Percentiles rank a stretch among this genome's conserved stretches.
Evolutionary conservation across 73 alveolate genomes (phyloP).

Genomic region (Tetrahymena thermophila): DNA sequence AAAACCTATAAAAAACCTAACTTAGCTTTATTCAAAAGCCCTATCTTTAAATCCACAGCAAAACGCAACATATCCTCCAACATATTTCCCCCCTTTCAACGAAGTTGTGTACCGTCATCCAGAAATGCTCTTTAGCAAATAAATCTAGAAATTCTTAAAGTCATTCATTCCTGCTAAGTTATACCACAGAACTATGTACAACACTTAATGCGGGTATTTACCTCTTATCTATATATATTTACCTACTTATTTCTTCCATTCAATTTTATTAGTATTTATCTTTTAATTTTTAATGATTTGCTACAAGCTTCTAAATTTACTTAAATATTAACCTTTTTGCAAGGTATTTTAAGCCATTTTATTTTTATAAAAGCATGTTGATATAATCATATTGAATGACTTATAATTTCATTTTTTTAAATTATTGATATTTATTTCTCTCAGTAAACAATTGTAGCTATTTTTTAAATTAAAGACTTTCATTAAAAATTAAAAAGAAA

Average conservation of each 20-base stretch:
- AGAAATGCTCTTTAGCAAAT: neutral
- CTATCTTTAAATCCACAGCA: neutral
- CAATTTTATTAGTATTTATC: neutral
- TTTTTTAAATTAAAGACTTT: neutral
- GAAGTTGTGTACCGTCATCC: neutral
- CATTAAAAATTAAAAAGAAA: neutral
- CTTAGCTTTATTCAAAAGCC: neutral
- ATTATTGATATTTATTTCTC: neutral
- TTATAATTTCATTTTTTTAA: no score
- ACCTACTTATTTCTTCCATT: neutral
- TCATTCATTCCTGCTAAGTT: neutral
- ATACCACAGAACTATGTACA: neutral
- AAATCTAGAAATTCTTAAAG: neutral
- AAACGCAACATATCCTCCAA: neutral
- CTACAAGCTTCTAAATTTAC: neutral
- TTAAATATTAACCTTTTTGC: neutral
- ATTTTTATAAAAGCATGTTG: no score
- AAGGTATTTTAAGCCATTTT: neutral
- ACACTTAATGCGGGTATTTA: neutral
- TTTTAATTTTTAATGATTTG: neutral
- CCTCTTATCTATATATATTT: neutral
- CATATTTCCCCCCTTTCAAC: neutral
- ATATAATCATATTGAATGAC: no score
- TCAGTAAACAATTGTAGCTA: neutral
- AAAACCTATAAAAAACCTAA: neutral